Evolutionary conservation across 2,329 filamentous ascomycete genomes (phyloP), one percentile per base, ranked within the genome.

Genomic region (Pseudocercospora fuligena): DNA sequence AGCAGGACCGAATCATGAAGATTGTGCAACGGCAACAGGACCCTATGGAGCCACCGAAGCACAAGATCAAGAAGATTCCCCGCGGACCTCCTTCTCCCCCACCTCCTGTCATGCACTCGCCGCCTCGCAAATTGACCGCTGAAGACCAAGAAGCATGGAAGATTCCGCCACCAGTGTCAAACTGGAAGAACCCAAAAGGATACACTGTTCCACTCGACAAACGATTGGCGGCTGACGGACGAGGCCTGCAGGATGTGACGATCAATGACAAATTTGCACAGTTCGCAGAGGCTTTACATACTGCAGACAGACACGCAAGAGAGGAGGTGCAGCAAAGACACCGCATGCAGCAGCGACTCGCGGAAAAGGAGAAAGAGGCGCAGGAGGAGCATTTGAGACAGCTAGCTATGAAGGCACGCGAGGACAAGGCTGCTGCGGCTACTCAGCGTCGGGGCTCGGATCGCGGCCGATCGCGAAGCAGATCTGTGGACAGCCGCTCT

Each of bases 161-260:
- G 76, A 97, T 92, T 33, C 90, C 90, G 0, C 93, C 94, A 2
- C 92, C 94, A 0, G 90, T 99, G 1, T 97, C 92, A 21, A 98
- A 98, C 80, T 99, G 95, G 95, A 99, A 99, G 87, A 99, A 99
- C 79, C 92, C 94, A 0, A 98, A 98, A 82, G 95, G 95, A 74
- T 99, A 97, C 77, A 99, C 95, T 0, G 92, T 99, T 0, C 93
- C 95, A 0, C 80, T 99, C 60, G 95, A 99, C 79, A 99, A 99
- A 83, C 90, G 95, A 77, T 82, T 99, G 73, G 95, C 95, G 19
- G 94, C 95, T 8, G 94, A 98, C 78, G 95, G 95, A 12, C 87
- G 95, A 74, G 93, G 93, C 0, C 78, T 99, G 69, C 93, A 97
- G 79, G 95, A 99, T 77, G 89, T 97, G 49, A 91, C 93, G 6